Percentiles rank a stretch among this genome's conserved stretches.
These are phyloP conservation scores for Graphilbum fragrans DNA, from an alignment of 2,329 filamentous ascomycete species.

Conservation along the genomic window DNA sequence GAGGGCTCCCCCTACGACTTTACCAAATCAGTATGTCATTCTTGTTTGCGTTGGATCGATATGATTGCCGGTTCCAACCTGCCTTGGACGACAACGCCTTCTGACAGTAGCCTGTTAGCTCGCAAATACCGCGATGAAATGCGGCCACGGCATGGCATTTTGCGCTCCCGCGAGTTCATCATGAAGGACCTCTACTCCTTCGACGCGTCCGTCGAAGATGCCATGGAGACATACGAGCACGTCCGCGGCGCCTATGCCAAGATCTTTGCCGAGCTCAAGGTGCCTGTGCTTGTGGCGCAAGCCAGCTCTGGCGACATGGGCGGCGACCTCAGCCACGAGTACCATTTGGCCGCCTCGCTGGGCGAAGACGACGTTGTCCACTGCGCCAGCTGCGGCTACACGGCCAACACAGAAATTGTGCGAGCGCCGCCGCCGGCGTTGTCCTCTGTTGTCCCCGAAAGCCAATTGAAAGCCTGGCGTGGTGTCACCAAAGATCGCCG, in stretches of 20 bases:
- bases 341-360: slow-evolving; percentile 66
- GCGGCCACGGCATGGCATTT: slow-evolving; percentile 73
- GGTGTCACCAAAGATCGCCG: slow-evolving; percentile 56
- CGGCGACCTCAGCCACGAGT: slow-evolving; percentile 86
- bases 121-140: slow-evolving; percentile 92
- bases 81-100: no score
- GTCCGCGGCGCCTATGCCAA: slow-evolving; percentile 63
- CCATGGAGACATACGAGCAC: slow-evolving; percentile 65
- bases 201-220: slow-evolving; percentile 54
- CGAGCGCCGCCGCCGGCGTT: slow-evolving; percentile 8
- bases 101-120: slow-evolving; percentile 31
- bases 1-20: slow-evolving; percentile 70
- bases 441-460: not conserved
- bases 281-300: slow-evolving; percentile 75
- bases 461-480: slow-evolving; percentile 38
- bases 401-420: slow-evolving; percentile 82
- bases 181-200: slow-evolving; percentile 99
- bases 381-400: slow-evolving; percentile 62
- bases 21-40: slow-evolving; percentile 67
- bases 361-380: slow-evolving; percentile 79
- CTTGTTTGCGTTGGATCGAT: not conserved
- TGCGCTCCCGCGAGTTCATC: slow-evolving; percentile 80
- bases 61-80: not conserved
- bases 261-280: slow-evolving; percentile 70
- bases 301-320: slow-evolving; percentile 97